Evolutionary conservation across 1,284 basidiomycete genomes (phyloP), one percentile per base, ranked within the genome.

Genomic region (Cryptococcus maquisensis): DNA sequence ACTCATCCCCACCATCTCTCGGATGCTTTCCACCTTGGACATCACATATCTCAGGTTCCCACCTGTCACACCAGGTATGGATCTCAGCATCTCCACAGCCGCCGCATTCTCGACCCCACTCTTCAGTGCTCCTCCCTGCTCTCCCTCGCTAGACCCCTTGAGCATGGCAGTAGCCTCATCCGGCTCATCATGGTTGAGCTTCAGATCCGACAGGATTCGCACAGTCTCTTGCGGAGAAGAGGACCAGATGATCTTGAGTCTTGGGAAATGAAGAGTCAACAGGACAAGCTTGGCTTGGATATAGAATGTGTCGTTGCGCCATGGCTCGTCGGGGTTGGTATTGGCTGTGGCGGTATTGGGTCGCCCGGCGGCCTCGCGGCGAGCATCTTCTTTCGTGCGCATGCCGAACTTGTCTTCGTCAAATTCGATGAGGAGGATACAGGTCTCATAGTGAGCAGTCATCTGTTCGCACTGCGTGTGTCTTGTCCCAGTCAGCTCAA

Each of bases 391-490:
- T 42, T 64, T 62, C 2, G 67, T 73, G 73, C 90, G 85, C 13
- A 97, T 80, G 0, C 90, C 89, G 73, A 98, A 98, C 67, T 95
- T 96, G 74, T 96, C 88, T 74, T 98, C 91, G 67, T 98, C 95
- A 64, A 98, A 99, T 70, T 99, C 95, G 66, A 98, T 97, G n/a
- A 98, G 81, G 15, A 98, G 78, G 51, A 98, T 83, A 0, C 94
- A 93, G 42, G 88, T 86, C 76, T 93, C 94, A 77, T 98, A 98
- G 72, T 98, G 88, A 5, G 88, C 86, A 0, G 88, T 92, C 95
- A 98, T 98, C 18, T 91, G 75, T 76, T 98, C 95, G 77, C 95
- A 98, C 70, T 99, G 95, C 0, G 92, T 90, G 72, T 96, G 97
- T 55, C 92, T 96, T 61, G 1, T 15, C 21, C 23, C 18, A 47